Conservation (phyloP, 139 green algal genomes). For the Limnomonas spitsbergensis region DNA sequence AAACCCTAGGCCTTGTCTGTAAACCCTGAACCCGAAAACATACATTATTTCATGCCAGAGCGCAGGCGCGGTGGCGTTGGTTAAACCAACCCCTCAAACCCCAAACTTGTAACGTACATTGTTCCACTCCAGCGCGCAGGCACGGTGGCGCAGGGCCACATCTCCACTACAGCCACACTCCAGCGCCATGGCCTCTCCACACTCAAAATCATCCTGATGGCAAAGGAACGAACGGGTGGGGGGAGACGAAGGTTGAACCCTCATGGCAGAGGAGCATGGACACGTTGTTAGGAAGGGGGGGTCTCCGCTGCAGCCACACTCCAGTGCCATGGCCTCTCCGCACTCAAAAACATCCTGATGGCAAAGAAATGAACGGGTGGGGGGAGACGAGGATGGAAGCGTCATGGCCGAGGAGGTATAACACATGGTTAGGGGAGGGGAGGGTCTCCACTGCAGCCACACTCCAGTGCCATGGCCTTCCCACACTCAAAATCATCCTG, state of each 20-base stretch:
- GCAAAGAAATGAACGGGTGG: not conserved
- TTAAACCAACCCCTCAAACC: no score
- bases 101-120: constrained; percentile 45
- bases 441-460: constrained; percentile 61
- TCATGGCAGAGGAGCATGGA: constrained; percentile 2
- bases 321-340: constrained; percentile 67
- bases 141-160: constrained; percentile 69
- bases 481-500: constrained; percentile 57
- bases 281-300: not conserved
- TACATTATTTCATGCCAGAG: no score
- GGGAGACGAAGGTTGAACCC: no score
- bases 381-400: no score
- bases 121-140: constrained; percentile 80
- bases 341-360: constrained; percentile 46
- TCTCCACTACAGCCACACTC: constrained; percentile 77
- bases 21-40: no score
- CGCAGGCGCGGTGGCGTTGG: no score
- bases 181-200: constrained; percentile 68
- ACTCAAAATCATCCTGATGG: constrained; percentile 45
- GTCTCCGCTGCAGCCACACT: constrained; percentile 69
- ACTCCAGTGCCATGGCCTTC: constrained; percentile 70
- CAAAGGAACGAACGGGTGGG: not conserved
- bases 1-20: no score
- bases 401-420: not conserved
- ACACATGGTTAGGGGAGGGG: not conserved